phyloP scores from a whole-genome alignment of 2,329 filamentous ascomycete species.

The Exophiala sideris region DNA sequence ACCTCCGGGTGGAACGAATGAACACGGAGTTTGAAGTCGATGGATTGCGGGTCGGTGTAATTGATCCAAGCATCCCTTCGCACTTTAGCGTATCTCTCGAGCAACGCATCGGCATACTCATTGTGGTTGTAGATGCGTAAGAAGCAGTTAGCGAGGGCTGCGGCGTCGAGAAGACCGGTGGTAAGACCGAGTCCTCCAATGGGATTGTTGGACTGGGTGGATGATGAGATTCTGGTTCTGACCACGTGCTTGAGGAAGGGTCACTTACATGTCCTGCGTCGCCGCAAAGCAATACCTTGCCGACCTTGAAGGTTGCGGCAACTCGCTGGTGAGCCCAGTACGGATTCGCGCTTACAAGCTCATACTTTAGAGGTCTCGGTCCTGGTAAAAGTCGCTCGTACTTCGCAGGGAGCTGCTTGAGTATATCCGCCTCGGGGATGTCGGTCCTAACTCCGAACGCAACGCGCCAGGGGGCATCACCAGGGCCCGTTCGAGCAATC shows the following conservation, averaged over 20 bases:
- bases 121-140: slow-evolving; percentile 1
- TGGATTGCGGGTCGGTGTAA: neutral
- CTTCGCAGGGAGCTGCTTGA: slow-evolving; percentile 28
- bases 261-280: slow-evolving; percentile 12
- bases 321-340: slow-evolving; percentile 14
- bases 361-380: slow-evolving; percentile 23
- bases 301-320: slow-evolving; percentile 8
- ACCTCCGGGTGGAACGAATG: slow-evolving; percentile 2
- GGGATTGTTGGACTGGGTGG: slow-evolving; percentile 38
- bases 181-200: slow-evolving; percentile 61
- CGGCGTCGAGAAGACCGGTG: slow-evolving; percentile 60
- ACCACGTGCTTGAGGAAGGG: neutral
- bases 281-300: slow-evolving; percentile 11
- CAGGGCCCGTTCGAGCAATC: slow-evolving; percentile 32
- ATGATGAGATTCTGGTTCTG: neutral
- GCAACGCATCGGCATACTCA: neutral
- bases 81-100: slow-evolving; percentile 1
- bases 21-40: slow-evolving; percentile 1
- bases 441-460: slow-evolving; percentile 37
- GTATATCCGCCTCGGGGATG: slow-evolving; percentile 30
- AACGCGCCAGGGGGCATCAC: slow-evolving; percentile 39
- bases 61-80: neutral
- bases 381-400: slow-evolving; percentile 33
- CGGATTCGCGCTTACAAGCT: slow-evolving; percentile 11
- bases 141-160: slow-evolving; percentile 42